These are phyloP conservation scores for Lipomyces yamanashiensis DNA, from an alignment of 805 yeast genomes.

Conservation along the genomic window DNA sequence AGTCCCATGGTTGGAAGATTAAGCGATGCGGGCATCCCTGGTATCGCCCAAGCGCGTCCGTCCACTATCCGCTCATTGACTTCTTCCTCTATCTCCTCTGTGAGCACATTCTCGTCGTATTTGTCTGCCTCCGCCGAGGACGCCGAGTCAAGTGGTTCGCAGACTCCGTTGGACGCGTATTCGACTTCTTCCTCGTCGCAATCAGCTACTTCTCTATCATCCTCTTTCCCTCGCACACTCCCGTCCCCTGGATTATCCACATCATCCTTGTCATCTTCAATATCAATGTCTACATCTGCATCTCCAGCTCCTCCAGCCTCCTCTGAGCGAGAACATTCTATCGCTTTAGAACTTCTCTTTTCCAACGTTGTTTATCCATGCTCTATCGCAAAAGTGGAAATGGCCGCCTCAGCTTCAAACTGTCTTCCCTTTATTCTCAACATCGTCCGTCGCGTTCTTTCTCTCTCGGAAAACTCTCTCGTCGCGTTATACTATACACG, in stretches of 20 bases:
- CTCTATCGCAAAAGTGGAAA: slow-evolving; percentile 4
- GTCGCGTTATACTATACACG: slow-evolving; percentile 22
- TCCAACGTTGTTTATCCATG: slow-evolving; percentile 6
- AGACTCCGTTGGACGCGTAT: not conserved
- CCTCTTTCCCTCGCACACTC: slow-evolving; percentile 11
- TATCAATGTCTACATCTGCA: not conserved
- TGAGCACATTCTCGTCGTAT: slow-evolving; percentile 10
- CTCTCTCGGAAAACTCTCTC: slow-evolving; percentile 19
- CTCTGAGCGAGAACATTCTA: not conserved
- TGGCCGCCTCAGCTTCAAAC: slow-evolving; percentile 6
- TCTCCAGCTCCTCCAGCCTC: not conserved
- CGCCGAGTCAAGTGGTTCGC: slow-evolving; percentile 1
- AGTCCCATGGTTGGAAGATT: not conserved
- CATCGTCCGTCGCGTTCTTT: slow-evolving; percentile 20
- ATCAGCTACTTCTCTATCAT: not conserved
- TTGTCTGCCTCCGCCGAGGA: not conserved
- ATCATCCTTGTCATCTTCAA: slow-evolving; percentile 8
- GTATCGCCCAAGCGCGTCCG: slow-evolving; percentile 3
- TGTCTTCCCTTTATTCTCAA: slow-evolving; percentile 22
- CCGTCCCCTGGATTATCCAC: slow-evolving; percentile 16
- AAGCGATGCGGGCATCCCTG: not conserved
- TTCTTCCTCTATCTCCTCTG: slow-evolving; percentile 7
- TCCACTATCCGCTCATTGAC: not conserved
- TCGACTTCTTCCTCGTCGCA: slow-evolving; percentile 5
- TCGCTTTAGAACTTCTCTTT: slow-evolving; percentile 5